Conservation (phyloP, 345 rosid species). For the Eucalyptus melliodora region DNA sequence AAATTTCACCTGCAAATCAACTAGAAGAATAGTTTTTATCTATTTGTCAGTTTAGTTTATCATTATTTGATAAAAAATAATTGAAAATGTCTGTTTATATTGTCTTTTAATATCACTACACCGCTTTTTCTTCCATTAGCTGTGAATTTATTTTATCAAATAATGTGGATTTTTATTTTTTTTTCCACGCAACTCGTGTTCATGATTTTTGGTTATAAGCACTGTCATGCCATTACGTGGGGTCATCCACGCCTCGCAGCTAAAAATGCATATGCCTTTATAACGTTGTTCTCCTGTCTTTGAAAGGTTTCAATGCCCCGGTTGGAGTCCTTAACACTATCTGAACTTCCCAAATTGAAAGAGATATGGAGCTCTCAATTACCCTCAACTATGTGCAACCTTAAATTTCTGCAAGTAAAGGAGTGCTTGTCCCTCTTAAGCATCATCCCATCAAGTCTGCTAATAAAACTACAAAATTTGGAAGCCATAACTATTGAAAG, state of each 20-base stretch:
- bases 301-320: background rate
- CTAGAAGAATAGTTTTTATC: background rate
- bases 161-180: background rate
- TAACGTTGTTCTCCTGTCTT: fast-evolving
- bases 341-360: background rate
- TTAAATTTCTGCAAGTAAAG: background rate
- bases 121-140: background rate
- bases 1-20: fast-evolving
- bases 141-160: background rate
- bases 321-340: background rate
- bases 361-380: background rate
- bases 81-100: background rate
- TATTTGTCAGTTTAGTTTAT: background rate
- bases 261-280: background rate
- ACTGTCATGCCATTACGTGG: fast-evolving
- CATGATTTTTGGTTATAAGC: background rate
- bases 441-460: background rate
- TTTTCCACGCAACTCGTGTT: fast-evolving
- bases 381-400: background rate
- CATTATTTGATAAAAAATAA: too few species aligned
- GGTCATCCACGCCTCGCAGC: fast-evolving
- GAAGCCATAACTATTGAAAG: background rate
- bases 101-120: background rate
- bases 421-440: background rate
- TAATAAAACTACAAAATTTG: background rate